phyloP scores from a whole-genome alignment of 192 early-diverging fungal species.

The Ramicandelaber brevisporus region DNA sequence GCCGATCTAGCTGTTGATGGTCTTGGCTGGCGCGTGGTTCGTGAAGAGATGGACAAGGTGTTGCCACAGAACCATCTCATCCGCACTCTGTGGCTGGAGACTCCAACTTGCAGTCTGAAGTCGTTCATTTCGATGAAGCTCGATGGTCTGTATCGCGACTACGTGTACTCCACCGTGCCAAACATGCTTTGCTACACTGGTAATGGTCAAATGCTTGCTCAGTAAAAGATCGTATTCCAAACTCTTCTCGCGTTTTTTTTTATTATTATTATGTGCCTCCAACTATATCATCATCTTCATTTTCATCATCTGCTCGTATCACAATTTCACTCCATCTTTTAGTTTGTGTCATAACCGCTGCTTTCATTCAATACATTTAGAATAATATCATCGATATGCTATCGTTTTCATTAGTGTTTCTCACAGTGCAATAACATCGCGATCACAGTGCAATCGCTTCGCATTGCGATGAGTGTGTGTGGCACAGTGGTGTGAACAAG shows the following conservation, averaged over 20 bases:
- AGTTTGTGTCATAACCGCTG: too few species aligned
- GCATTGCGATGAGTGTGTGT: constrained; percentile 10
- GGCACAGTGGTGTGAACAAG: constrained; percentile 12
- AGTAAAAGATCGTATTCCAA: not conserved
- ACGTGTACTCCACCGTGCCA: constrained; percentile 13
- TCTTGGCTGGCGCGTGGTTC: constrained; percentile 27
- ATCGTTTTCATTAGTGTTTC: too few species aligned
- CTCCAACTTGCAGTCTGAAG: constrained; percentile 18
- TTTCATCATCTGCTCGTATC: too few species aligned
- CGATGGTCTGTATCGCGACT: constrained; percentile 35
- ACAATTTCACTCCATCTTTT: too few species aligned
- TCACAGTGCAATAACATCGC: too few species aligned
- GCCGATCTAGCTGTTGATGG: constrained; percentile 29
- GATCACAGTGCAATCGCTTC: too few species aligned
- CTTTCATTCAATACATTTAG: too few species aligned
- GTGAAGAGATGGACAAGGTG: constrained; percentile 14
- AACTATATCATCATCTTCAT: too few species aligned
- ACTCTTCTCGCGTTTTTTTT: too few species aligned
- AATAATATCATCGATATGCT: too few species aligned
- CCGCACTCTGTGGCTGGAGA: constrained; percentile 17
- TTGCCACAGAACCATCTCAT: constrained; percentile 18
- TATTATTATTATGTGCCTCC: too few species aligned
- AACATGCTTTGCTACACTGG: constrained; percentile 15
- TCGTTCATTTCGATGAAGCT: constrained; percentile 41
- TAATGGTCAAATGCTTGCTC: constrained; percentile 6